These are phyloP conservation scores for Laguncularia racemosa DNA, from an alignment of 345 rosid genomes.

Conservation along the genomic window DNA sequence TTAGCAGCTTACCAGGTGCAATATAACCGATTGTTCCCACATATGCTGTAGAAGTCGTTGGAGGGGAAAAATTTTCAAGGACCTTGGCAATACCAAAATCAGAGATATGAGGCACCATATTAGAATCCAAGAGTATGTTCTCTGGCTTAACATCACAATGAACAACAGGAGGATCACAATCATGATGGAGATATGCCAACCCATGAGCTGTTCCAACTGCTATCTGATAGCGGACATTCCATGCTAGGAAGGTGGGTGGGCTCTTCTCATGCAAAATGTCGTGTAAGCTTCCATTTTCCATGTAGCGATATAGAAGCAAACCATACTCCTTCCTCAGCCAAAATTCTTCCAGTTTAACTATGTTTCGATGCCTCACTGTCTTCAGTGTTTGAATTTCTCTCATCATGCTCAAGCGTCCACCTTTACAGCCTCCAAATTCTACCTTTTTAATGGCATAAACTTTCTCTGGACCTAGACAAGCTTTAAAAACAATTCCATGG, in stretches of 20 bases:
- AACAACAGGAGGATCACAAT: conserved; percentile 62
- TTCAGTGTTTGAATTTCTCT: conserved; percentile 60
- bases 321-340: conserved; percentile 69
- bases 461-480: conserved; percentile 30
- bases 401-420: conserved; percentile 44
- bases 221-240: conserved; percentile 51
- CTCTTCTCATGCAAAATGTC: conserved; percentile 42
- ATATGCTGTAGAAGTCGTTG: conserved; percentile 31
- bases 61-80: conserved; percentile 38
- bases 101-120: conserved; percentile 72
- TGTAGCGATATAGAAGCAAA: conserved; percentile 50
- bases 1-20: conserved; percentile 53
- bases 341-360: conserved; percentile 66
- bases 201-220: conserved; percentile 71
- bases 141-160: conserved; percentile 82
- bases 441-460: conserved; percentile 63
- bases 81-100: conserved; percentile 81
- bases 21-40: conserved; percentile 73
- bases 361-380: conserved; percentile 64
- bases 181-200: conserved; percentile 73
- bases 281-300: conserved; percentile 68
- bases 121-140: conserved; percentile 64
- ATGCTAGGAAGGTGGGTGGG: conserved; percentile 27
- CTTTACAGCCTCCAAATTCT: conserved; percentile 30
- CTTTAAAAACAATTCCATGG: conserved; percentile 72